These are phyloP conservation scores for Insectozyma bohioensis DNA, from an alignment of 1,139 yeast genomes.

Conservation along the genomic window DNA sequence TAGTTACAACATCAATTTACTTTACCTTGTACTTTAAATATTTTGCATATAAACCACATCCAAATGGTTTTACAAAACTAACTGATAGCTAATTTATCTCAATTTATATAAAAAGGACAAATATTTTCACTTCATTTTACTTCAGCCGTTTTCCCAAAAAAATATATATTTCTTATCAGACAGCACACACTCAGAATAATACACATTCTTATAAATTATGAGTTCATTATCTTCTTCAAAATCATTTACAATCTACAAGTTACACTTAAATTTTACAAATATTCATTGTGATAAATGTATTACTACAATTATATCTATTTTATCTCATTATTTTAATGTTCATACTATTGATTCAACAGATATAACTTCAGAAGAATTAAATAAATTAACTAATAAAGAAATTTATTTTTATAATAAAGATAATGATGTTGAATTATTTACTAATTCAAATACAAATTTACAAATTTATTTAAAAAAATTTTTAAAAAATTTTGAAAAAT, in stretches of 20 bases:
- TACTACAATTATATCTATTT: slow-evolving; percentile 23
- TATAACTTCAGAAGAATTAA: slow-evolving; percentile 19
- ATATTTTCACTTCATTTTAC: too few relatives aligned
- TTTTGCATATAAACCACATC: too few relatives aligned
- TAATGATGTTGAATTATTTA: slow-evolving; percentile 24
- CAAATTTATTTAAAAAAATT: slow-evolving; percentile 23
- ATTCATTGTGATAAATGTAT: slow-evolving; percentile 57
- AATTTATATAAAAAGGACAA: too few relatives aligned
- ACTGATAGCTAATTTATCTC: too few relatives aligned
- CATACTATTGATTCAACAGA: slow-evolving; percentile 21
- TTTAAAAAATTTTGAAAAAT: slow-evolving; percentile 20
- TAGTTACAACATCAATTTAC: too few relatives aligned
- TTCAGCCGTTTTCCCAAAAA: too few relatives aligned
- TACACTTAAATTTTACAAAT: slow-evolving; percentile 36
- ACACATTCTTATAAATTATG: too few relatives aligned
- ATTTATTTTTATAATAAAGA: slow-evolving; percentile 17
- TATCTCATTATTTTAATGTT: slow-evolving; percentile 18
- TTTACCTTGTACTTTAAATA: too few relatives aligned
- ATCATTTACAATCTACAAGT: slow-evolving; percentile 23
- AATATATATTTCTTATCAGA: too few relatives aligned
- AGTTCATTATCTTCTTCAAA: not conserved
- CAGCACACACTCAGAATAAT: too few relatives aligned
- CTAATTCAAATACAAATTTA: slow-evolving; percentile 12
- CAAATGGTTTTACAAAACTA: too few relatives aligned
- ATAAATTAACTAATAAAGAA: slow-evolving; percentile 9